Base-by-base conservation (phyloP, 805 yeast species). In the Candida yuanshanica region DNA sequence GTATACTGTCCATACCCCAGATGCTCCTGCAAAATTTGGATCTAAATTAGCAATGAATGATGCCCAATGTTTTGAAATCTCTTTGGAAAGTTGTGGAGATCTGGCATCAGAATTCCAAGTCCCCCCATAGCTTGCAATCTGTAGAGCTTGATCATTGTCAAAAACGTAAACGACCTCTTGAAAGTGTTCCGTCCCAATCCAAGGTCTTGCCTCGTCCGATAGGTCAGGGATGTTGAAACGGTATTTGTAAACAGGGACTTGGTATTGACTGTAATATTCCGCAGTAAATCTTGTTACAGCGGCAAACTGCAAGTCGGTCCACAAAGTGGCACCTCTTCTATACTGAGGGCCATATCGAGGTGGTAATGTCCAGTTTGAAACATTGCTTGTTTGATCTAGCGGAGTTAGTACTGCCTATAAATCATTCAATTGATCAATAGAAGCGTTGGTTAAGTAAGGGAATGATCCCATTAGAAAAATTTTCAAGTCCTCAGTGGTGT, bases 21-120 rank as follows among this genome's bases (percentile, higher is more conserved):
- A 22, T 7, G 24, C 24, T 8, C n/a, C 4, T 2, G 20, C 39
- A 10, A 12, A 69, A 48, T 66, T 61, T 41, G 69, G 53, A 50
- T 68, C 70, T 32, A 69, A 70, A 51, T 69, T 62, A 49, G 66
- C 17, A 13, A 43, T 36, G 23, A 43, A 43, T 9, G 32, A 14
- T n/a, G 14, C 40, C 42, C 42, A 43, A 1, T 33, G 3, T 11
- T 39, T 43, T 4, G 43, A 39, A 8, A 43, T 38, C 3, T 29
- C 21, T 9, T 37, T 27, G 4, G 46, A 31, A 12, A 39, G 23
- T 16, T 43, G n/a, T 13, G 38, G 20, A 25, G 25, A 14, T 20
- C 32, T 36, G 12, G 27, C 20, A 22, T 33, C 18, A 4, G 40
- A 17, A 14, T 35, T 20, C 38, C 42, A 39, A 14, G 23, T 38